These are phyloP conservation scores for Hypoxylon crocopeplum DNA, from an alignment of 495 filamentous ascomycete species.

Conservation along the genomic window DNA sequence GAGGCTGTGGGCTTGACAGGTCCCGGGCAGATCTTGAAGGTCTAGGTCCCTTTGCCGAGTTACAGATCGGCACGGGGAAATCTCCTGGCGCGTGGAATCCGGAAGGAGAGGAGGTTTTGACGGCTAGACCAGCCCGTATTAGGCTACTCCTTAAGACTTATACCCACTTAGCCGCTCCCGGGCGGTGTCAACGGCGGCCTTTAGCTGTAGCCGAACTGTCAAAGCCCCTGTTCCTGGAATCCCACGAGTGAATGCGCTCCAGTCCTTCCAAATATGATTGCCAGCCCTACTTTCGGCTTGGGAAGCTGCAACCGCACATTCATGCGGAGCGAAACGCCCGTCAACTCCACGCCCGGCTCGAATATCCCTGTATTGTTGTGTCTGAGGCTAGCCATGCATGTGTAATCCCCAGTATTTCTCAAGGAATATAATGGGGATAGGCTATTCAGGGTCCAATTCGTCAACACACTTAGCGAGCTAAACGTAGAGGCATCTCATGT, in stretches of 20 bases:
- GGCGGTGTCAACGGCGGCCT: neutral
- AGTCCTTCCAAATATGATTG: neutral
- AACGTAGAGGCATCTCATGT: no score
- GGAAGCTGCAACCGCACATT: no score
- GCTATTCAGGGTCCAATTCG: no score
- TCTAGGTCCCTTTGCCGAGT: neutral
- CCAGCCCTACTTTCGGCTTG: conserved; percentile 12
- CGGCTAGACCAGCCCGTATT: neutral
- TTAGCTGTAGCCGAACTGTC: neutral
- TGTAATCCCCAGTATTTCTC: no score
- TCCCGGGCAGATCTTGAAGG: neutral
- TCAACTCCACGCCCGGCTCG: no score
- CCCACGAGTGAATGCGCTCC: neutral
- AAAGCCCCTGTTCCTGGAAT: neutral
- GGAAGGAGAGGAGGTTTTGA: neutral
- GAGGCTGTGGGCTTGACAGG: conserved; percentile 11
- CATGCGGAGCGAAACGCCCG: no score
- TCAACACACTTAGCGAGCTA: no score
- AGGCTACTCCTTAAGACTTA: neutral
- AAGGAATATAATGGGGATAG: no score
- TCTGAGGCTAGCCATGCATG: no score
- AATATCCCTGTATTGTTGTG: no score
- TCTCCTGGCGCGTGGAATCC: neutral
- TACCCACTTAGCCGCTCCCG: conserved; percentile 7
- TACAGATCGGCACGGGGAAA: neutral